Percentiles rank a stretch among this genome's conserved stretches.
Conservation (phyloP, 2,329 filamentous ascomycete genomes). For the Aspergillus thermomutatus region DNA sequence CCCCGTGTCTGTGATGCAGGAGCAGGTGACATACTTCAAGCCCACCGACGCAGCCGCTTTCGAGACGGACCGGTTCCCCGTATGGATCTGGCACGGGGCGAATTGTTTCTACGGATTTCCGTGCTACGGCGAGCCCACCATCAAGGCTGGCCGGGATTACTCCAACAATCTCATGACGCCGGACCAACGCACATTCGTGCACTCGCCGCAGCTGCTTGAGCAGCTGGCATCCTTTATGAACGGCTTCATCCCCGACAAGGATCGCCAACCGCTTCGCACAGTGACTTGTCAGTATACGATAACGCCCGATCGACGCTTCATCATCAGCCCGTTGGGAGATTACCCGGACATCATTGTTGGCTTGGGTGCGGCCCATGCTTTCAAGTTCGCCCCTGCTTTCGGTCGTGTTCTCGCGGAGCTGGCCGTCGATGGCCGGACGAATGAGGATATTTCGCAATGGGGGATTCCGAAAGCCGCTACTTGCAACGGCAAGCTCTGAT, state of each 20-base stretch:
- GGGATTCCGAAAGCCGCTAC: background rate
- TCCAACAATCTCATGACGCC: constrained; percentile 25
- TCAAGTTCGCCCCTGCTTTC: background rate
- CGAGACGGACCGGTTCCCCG: constrained; percentile 17
- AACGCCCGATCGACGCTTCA: constrained; percentile 26
- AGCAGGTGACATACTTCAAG: constrained; percentile 29
- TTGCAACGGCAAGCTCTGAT: background rate
- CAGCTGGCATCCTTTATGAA: constrained; percentile 20
- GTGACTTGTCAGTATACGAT: constrained; percentile 29
- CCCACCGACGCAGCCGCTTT: constrained; percentile 15
- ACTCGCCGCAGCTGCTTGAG: constrained; percentile 19
- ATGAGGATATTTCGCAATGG: background rate
- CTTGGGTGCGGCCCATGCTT: background rate
- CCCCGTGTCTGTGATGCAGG: constrained; percentile 23
- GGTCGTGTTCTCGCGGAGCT: background rate
- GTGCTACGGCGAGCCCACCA: constrained; percentile 25
- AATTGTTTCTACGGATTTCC: constrained; percentile 26
- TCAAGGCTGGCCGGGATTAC: constrained; percentile 24
- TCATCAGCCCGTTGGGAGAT: constrained; percentile 24
- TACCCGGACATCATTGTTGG: background rate
- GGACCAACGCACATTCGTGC: constrained; percentile 27
- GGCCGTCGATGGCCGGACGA: background rate
- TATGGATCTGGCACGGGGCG: constrained; percentile 25
- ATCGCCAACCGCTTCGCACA: constrained; percentile 21
- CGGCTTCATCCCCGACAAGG: constrained; percentile 19